Evolutionary conservation across 1,139 yeast species (phyloP), one percentile per base, ranked within the genome.

Genomic region (Lodderomyces parapsilosis): DNA sequence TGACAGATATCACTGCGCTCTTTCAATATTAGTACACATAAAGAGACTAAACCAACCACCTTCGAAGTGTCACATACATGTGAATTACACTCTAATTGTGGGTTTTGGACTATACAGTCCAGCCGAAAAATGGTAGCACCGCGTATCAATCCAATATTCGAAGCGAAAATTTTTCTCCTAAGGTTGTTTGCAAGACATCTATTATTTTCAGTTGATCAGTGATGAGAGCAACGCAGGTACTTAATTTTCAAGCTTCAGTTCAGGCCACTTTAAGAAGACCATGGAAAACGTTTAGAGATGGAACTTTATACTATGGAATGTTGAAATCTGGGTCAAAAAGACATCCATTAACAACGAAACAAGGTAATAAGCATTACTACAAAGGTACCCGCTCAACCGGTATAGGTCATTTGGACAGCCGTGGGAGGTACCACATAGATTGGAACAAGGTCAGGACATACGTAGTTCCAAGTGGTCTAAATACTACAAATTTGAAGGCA

Each of bases 301-400:
- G 96, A 18, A 81, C 87, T 35, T 72, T 88, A 31, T 90, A 87
- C 74, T 90, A 90, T 60, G 96, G 96, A 42, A 57, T 70, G 39
- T 68, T 83, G 28, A 89, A 86, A 59, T 60, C 82, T 11, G 97
- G 97, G 44, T 83, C 90, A 53, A 88, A 85, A 60, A 81, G 99
- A 70, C 81, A 85, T 59, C 79, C 96, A 3, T 70, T 91, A 54
- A 86, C 96, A 23, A 85, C 96, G 27, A 93, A 93, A 59, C 93
- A 89, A 61, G 98, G 99, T 57, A 93, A 91, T 68, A 90, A 91
- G 72, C 83, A 86, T 57, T 88, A 76, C 68, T 93, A 94, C 68
- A 93, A 91, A 63, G 99, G 99, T 71, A 93, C 98, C 17, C 80
- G 98, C 49, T 88, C 99, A 5, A 78, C 96, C 1, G 97, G 98